phyloP scores from a whole-genome alignment of 352 stramenopile species.

The Globisporangium middletonii region DNA sequence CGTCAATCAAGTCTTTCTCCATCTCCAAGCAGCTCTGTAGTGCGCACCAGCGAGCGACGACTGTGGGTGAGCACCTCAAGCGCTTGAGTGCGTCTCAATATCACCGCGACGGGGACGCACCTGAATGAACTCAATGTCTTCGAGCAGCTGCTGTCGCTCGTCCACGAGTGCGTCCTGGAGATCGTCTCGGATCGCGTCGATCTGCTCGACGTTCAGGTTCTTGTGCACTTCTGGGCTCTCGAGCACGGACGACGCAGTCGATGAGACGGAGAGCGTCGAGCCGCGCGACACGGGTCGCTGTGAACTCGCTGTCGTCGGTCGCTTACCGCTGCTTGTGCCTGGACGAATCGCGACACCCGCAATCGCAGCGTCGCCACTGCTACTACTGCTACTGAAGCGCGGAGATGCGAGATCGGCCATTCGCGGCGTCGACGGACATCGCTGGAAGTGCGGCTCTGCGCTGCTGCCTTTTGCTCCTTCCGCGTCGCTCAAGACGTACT shows the following conservation, averaged over 20 bases:
- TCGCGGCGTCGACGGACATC: conserved; percentile 31
- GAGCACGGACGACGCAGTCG: conserved; percentile 42
- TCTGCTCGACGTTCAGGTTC: conserved; percentile 60
- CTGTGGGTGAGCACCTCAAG: no score
- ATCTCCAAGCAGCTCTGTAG: conserved; percentile 73
- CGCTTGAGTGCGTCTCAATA: background rate
- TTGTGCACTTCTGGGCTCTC: conserved; percentile 52
- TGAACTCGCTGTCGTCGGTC: conserved; percentile 37
- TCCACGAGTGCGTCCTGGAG: conserved; percentile 50
- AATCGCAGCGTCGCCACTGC: background rate
- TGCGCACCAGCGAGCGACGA: no score
- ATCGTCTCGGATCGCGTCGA: conserved; percentile 62
- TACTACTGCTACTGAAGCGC: conserved; percentile 5
- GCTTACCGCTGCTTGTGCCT: conserved; percentile 33
- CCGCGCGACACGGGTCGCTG: conserved; percentile 53
- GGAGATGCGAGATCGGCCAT: conserved; percentile 28
- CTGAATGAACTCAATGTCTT: conserved; percentile 85
- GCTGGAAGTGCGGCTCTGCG: conserved; percentile 11
- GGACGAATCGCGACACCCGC: conserved; percentile 30
- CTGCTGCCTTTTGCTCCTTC: background rate
- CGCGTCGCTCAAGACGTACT: conserved; percentile 42
- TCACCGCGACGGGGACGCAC: conserved; percentile 13
- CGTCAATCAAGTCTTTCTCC: conserved; percentile 79
- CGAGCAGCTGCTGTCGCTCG: conserved; percentile 55
- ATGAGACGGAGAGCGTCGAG: conserved; percentile 57